Evolutionary conservation across 495 filamentous ascomycete genomes (phyloP), one percentile per base, ranked within the genome.

Genomic region (Glutinoglossum americanum): DNA sequence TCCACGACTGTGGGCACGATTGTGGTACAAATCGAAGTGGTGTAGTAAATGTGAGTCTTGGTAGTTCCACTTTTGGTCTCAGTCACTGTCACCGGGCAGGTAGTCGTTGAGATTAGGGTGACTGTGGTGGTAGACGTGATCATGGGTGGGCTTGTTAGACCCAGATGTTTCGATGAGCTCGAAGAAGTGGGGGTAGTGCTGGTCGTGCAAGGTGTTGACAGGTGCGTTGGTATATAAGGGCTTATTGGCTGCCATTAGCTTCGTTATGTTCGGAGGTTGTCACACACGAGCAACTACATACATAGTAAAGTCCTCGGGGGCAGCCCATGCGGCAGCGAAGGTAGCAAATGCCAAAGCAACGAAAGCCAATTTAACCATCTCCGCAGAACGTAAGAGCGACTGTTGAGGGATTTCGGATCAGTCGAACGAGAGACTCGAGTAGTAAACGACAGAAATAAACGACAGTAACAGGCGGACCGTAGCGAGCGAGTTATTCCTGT

Each of bases 401-500:
- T 7, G 41, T 3, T 27, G 57, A 15, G 45, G 57, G 27, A 0
- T 1, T 56, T 39, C 8, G 5, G 54, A 58, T 23, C 35, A 55
- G 32, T 56, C 57, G 61, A 62, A 44, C 48, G 61, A 60, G 54
- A 39, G 48, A 27, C 51, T 60, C 39, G 54, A 32, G 11, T 39
- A 55, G 53, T 49, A 21, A 65, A 62, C 60, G 59, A 65, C 58
- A 58, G 62, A 60, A 56, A 55, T 61, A 65, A 45, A 64, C 63
- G 59, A 65, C 58, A 58, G 62, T 62, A 56, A 55, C 62, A 65
- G 55, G 62, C 63, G 61, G 64, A 64, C 66, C 61, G 57, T 62
- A 66, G 57, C 64, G 65, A 69, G 59, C 39, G 66, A 65, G 64
- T 64, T 62, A 61, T 60, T 60, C n/a, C 58, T 62, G 60, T 54